Evolutionary conservation across 2,329 filamentous ascomycete genomes (phyloP).

Genomic region (Microdochium trichocladiopsis): DNA sequence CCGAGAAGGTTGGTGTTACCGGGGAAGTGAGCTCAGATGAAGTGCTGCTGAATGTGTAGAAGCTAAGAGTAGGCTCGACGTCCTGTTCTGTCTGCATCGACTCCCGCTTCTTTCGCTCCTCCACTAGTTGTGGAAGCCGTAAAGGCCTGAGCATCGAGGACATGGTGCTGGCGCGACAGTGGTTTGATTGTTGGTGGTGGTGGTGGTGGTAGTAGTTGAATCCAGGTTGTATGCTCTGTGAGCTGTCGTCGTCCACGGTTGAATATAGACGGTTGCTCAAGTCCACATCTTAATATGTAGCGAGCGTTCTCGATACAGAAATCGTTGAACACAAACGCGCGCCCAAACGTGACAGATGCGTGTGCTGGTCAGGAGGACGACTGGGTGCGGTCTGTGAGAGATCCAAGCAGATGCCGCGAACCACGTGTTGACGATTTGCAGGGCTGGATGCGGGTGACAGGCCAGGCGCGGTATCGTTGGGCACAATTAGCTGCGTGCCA

Average conservation of each 20-base stretch:
- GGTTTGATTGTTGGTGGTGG: not conserved
- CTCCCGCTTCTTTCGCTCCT: not conserved
- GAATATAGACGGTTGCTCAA: not conserved
- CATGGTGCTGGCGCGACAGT: not conserved
- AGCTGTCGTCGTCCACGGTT: not conserved
- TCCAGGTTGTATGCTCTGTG: not conserved
- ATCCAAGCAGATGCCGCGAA: not conserved
- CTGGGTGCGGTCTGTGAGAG: not conserved
- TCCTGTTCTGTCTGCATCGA: not conserved
- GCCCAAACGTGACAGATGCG: not conserved
- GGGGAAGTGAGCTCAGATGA: conserved; percentile 64
- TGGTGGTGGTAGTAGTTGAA: not conserved
- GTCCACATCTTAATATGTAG: not conserved
- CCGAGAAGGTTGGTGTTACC: conserved; percentile 62
- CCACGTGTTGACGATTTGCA: not conserved
- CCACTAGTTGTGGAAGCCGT: not conserved
- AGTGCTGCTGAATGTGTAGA: conserved; percentile 10
- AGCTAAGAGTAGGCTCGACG: not conserved
- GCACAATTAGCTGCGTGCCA: not conserved
- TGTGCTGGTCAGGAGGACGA: not conserved
- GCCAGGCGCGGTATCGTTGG: not conserved
- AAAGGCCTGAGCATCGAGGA: not conserved
- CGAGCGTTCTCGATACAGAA: not conserved
- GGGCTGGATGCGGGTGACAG: not conserved
- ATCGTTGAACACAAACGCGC: not conserved